Evolutionary conservation across 2,329 filamentous ascomycete genomes (phyloP), one percentile per base, ranked within the genome.

Genomic region (Aureobasidium sp.): DNA sequence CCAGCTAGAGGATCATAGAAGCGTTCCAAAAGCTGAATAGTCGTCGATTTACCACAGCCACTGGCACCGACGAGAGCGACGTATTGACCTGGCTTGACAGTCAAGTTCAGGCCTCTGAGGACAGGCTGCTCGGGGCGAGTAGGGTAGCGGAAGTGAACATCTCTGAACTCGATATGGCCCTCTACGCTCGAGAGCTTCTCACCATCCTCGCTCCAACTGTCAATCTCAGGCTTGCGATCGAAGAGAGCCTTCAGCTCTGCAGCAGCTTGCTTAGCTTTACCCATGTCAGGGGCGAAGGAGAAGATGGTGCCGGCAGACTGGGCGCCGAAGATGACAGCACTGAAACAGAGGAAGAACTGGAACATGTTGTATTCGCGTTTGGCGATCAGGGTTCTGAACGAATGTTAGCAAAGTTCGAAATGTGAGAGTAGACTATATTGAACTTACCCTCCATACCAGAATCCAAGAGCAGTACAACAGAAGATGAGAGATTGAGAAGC

Each of bases 261-360:
- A 0, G 92, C 91, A 0, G 93, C 90, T 61, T 92, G 83, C 72
- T 92, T 91, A 0, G 92, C 92, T 76, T 97, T 96, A 66, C 90
- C 88, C 88, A 96, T 95, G 66, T 96, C 91, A 0, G 91, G 90
- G 0, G 90, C 90, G 72, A 93, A 96, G 5, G 85, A 91, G 79
- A 94, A 97, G 69, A 93, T 87, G 14, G 86, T 88, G 8, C 93
- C 93, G 1, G 93, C 93, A 4, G 91, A 94, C 74, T 97, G 93
- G 0, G 91, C 89, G 60, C 92, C 91, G 69, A 96, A 97, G 69
- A 97, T 89, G 68, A 97, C 84, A 49, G 91, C 82, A 64, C 87
- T 85, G 76, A 96, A 97, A 69, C 90, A 91, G 50, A 96, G 80
- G 76, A 97, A 97, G 81, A 97, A 97, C 67, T 92, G 88, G 74